Base-by-base conservation (phyloP, 2,329 filamentous ascomycete genomes). In the Chaetomium globosum region DNA sequence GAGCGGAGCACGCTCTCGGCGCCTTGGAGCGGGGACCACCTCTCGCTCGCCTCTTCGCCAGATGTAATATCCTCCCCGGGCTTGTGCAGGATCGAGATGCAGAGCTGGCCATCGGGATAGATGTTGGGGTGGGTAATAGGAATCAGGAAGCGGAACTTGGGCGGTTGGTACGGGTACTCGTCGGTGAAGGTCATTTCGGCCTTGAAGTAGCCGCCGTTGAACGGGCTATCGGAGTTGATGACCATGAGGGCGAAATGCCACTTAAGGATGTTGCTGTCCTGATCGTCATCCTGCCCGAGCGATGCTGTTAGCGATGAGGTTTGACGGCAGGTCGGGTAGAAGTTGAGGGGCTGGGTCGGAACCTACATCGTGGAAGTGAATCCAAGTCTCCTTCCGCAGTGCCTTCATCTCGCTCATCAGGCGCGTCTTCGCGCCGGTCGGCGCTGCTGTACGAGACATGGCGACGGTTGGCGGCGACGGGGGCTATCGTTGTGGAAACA, bases 1-100 rank as follows among this genome's bases (percentile, higher is more conserved):
- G 92, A 97, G 68, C 96, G 92, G 21, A 99, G 85, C 43, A 99
- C 93, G 2, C 93, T 96, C 80, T 98, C 95, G 56, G 96, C 94
- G 23, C 93, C 91, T 77, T 98, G 94, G 4, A 95, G 88, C 1
- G 95, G 93, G 6, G 92, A 93, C 94, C 94, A 99, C 65, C 94
- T 90, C 79, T 98, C 95, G 65, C 89, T 90, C 7, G 95, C 94
- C 48, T 85, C 80, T 78, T 98, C 94, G 67, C 95, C 95, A 0
- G 93, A 97, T 82, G 93, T 94, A 71, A 90, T 87, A 75, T 98
- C 94, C 67, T 97, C 92, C 70, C 95, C 95, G 0, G 95, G 93
- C 21, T 87, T 85, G 78, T 99, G 94, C 12, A 99, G 87, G 73
- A 99, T 99, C 54, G 93, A 97, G 76, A 99, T 98, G 81, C 95